phyloP scores from a whole-genome alignment of 805 yeast species.

The Dipodascus geniculatus region DNA sequence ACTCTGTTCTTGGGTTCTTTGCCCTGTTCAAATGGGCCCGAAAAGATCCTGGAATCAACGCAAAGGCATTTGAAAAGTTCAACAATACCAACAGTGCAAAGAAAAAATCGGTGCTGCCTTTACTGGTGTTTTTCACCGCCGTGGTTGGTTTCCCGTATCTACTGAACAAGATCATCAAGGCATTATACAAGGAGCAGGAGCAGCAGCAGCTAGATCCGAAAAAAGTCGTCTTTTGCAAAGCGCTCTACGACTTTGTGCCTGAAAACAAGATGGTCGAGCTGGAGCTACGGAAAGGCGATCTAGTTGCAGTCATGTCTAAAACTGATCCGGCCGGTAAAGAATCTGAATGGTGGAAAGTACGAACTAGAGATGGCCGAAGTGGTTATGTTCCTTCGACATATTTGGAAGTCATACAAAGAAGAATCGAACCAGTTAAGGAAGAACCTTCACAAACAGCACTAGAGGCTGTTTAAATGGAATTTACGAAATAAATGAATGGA shows the following conservation, averaged over 20 bases:
- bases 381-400: conserved; percentile 94
- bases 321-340: conserved; percentile 61
- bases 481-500: not conserved
- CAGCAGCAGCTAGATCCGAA: conserved; percentile 38
- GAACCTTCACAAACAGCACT: not conserved
- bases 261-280: conserved; percentile 82
- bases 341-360: conserved; percentile 91
- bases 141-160: conserved; percentile 86
- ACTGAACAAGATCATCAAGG: conserved; percentile 60
- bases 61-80: conserved; percentile 39
- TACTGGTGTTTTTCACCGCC: conserved; percentile 74
- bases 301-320: conserved; percentile 73
- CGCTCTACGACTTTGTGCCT: conserved; percentile 81
- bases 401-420: conserved; percentile 36
- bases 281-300: conserved; percentile 65
- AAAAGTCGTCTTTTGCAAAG: conserved; percentile 76
- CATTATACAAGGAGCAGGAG: conserved; percentile 30
- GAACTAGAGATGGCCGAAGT: conserved; percentile 74
- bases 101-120: conserved; percentile 69
- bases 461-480: not conserved
- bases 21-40: conserved; percentile 64
- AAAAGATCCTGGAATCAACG: conserved; percentile 47
- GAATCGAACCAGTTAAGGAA: conserved; percentile 7
- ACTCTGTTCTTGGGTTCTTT: conserved; percentile 70
- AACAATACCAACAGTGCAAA: conserved; percentile 19